phyloP scores from a whole-genome alignment of 2,329 filamentous ascomycete species.

The Salinomyces thailandicus region DNA sequence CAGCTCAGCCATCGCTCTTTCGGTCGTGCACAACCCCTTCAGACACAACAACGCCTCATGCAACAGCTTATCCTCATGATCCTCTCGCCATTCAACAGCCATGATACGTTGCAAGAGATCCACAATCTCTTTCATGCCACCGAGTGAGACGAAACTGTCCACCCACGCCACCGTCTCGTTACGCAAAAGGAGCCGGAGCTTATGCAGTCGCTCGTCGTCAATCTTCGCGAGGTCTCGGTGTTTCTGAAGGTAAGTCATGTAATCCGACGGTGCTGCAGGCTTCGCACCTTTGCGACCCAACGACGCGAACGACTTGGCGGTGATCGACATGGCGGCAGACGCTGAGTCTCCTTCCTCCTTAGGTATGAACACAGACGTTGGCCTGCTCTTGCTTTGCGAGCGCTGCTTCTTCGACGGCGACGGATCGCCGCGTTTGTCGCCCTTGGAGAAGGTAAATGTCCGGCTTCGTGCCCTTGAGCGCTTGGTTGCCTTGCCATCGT shows the following conservation, averaged over 20 bases:
- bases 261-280: constrained; percentile 65
- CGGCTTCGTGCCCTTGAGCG: constrained; percentile 51
- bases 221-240: constrained; percentile 71
- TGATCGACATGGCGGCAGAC: constrained; percentile 6
- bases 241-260: constrained; percentile 74
- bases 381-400: constrained; percentile 49
- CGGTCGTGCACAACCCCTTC: constrained; percentile 89
- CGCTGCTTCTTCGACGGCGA: constrained; percentile 62
- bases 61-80: constrained; percentile 85
- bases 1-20: constrained; percentile 70
- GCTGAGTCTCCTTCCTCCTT: constrained; percentile 11
- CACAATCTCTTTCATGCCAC: constrained; percentile 87
- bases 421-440: constrained; percentile 36
- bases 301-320: constrained; percentile 18
- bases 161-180: constrained; percentile 97
- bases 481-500: constrained; percentile 29
- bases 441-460: constrained; percentile 68
- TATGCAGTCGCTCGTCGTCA: constrained; percentile 92
- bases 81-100: constrained; percentile 94
- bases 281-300: constrained; percentile 15
- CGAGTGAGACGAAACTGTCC: constrained; percentile 77
- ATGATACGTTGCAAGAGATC: constrained; percentile 81
- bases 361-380: constrained; percentile 53
- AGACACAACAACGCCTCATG: constrained; percentile 88
- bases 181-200: constrained; percentile 74